Evolutionary conservation across 208 protist genomes (phyloP).

Genomic region (Trypanosoma cruzi): DNA sequence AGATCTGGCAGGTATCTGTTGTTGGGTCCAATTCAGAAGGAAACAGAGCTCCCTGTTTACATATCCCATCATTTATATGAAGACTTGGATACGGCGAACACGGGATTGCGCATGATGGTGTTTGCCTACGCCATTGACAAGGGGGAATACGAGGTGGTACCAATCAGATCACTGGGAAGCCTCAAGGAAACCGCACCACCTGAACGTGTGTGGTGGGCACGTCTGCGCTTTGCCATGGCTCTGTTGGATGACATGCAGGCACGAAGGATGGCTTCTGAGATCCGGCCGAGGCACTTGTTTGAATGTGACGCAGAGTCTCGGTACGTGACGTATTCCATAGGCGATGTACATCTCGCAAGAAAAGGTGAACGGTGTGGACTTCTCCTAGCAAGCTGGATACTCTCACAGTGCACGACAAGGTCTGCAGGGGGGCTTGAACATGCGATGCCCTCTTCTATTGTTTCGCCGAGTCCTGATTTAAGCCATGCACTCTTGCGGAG

Average conservation of each 20-base stretch:
- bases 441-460: background rate
- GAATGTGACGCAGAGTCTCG: background rate
- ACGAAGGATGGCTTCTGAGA: background rate
- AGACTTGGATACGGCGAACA: background rate
- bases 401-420: background rate
- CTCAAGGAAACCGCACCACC: background rate
- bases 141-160: slow-evolving; percentile 14
- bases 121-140: slow-evolving; percentile 21
- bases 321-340: background rate
- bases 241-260: slow-evolving; percentile 2
- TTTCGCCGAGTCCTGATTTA: background rate
- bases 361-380: background rate
- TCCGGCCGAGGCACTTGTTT: background rate
- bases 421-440: background rate
- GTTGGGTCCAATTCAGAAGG: background rate
- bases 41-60: slow-evolving; percentile 3
- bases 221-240: background rate
- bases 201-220: slow-evolving; percentile 19
- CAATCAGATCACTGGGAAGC: background rate
- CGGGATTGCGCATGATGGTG: background rate
- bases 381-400: background rate
- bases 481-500: background rate
- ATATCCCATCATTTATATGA: background rate
- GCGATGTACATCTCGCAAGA: background rate
- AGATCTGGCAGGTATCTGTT: slow-evolving; percentile 4